A percentile compares a stretch with the other conserved stretches of the same genome.
Evolutionary conservation across 495 filamentous ascomycete genomes (phyloP).

Genomic region (Cudoniella acicularis): DNA sequence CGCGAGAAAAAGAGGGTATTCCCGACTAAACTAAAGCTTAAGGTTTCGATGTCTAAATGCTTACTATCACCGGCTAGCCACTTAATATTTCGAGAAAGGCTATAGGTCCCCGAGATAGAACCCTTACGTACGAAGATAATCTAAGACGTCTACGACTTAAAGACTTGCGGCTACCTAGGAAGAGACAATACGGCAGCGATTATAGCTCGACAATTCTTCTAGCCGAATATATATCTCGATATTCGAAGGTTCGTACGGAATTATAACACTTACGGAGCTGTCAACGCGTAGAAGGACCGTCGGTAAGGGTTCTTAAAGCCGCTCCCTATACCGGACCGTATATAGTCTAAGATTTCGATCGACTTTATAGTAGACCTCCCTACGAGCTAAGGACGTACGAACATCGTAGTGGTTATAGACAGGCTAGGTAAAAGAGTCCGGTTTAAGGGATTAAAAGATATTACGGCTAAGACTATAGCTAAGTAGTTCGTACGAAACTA

Average conservation of each 20-base stretch:
- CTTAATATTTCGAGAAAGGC: background rate
- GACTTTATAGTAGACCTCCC: constrained; percentile 27
- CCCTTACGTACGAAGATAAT: background rate
- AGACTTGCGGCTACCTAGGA: background rate
- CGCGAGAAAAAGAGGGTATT: background rate
- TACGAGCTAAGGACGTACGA: constrained; percentile 8
- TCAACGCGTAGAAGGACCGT: background rate
- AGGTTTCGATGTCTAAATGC: background rate
- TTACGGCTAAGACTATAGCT: background rate
- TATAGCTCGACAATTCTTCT: background rate
- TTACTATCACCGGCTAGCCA: background rate
- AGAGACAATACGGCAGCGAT: background rate
- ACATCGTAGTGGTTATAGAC: constrained; percentile 25
- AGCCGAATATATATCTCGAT: background rate
- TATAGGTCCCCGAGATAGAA: background rate
- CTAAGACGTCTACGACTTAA: background rate
- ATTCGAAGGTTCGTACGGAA: background rate
- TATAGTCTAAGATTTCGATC: constrained; percentile 26
- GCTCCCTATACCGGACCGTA: constrained; percentile 11
- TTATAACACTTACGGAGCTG: background rate
- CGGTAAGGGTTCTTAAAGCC: constrained; percentile 20
- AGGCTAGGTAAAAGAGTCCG: constrained; percentile 1
- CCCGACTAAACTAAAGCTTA: background rate
- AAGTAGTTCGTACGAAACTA: background rate
- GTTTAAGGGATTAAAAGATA: background rate